Base-by-base conservation (phyloP, 371 early-diverging fungal genomes). In the Chytridium lagenaria region DNA sequence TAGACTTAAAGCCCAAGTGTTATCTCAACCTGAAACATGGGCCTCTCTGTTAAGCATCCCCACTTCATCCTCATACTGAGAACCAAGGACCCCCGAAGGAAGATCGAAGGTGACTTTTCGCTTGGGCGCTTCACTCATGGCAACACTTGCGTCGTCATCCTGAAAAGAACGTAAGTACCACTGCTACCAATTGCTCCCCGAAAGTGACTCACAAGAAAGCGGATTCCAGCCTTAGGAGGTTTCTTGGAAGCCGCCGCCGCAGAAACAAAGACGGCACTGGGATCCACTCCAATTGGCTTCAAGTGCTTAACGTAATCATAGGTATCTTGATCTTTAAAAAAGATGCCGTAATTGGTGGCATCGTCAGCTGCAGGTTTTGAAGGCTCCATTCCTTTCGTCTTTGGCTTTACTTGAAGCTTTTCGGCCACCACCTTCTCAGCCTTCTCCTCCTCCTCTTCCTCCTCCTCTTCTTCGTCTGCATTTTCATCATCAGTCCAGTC, bases 241-340 rank as follows among this genome's bases (percentile, higher is more conserved):
- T 80, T 81, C 75, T 84, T 72, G 2, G 7, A 31, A 51, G 39
- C 70, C 12, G n/a, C 22, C 59, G 81, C 81, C 19, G 93, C 92
- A 68, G 89, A 89, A 72, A 98, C 75, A 69, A 92, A 91, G 40
- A 95, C 91, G 12, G 94, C 93, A 59, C 90, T 92, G 7, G 92
- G 86, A 30, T 83, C 77, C 37, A 77, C 82, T n/a, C 97, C 97
- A 16, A 97, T 94, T 22, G 88, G 83, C 61, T 89, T 90, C 80
- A 98, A 85, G 75, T 98, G 98, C 85, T 96, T 91, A 68, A 90
- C 85, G 81, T 98, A 98, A 80, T 98, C 95, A 79, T 97, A 98
- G 30, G 92, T 86, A 37, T 87, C 76, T 70, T 80, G 84, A 80
- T 97, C 96, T 68, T 92, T 92, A 80, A 90, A 94, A 73, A 88